Evolutionary conservation across 441 rosid genomes (phyloP), one percentile per base, ranked within the genome.

Genomic region (Populus hybrid): DNA sequence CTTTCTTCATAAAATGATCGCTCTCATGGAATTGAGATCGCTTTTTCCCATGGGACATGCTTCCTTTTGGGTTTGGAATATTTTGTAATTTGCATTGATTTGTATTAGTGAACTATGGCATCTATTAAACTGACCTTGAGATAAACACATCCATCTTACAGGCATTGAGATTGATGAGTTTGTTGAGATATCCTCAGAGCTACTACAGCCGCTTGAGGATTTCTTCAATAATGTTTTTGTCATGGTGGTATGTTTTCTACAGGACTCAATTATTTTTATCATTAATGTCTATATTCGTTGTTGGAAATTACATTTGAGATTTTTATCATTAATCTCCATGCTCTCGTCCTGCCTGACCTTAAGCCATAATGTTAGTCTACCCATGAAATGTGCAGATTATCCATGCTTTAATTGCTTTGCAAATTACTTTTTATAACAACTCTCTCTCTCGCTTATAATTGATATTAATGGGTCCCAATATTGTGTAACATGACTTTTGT

Each of bases 201-300:
- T 95, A 76, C 64, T 94, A 30, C 89, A 90, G 59, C 98, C 99
- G 12, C 91, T 95, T 0, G 98, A 94, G 79, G 91, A 94, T 78
- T 95, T 95, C 85, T 94, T 95, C 86, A 85, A 94, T 80, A 79
- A 90, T 79, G 98, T 94, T 73, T 95, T 95, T 32, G 97, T 95
- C 78, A 95, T 93, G 98, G 99, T 95, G 99, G 99, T 94, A 88
- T 69, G 99, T 86, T 80, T 30, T 76, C 79, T 84, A 21, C 20
- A 10, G 46, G 66, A 32, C 70, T 72, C 21, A 50, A 32, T 80
- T 63, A 67, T 65, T 64, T 63, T 8, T 63, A 7, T 1, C 4
- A 32, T 67, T 20, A 10, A 24, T 32, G 40, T 68, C 9, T 67
- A 30, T 30, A 70, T 32, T 12, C 63, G 4, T 24, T 28, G 35